Evolutionary conservation across 441 rosid genomes (phyloP), one percentile per base, ranked within the genome.

Genomic region (Daphne laureola): DNA sequence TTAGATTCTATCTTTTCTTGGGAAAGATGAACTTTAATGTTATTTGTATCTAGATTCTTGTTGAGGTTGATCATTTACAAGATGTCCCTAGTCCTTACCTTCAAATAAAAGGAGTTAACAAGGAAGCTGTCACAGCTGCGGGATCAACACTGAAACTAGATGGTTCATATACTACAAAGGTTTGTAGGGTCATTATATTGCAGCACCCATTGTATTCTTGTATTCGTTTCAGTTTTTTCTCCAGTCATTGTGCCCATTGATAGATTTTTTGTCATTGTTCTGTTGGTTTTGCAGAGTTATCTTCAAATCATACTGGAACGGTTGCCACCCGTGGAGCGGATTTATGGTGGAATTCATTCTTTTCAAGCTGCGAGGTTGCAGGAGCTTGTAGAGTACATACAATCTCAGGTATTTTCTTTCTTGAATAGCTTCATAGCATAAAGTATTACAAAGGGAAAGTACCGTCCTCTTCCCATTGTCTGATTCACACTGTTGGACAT

Each of bases 131-230:
- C 54, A 83, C 83, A 11, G 86, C 89, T 57, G 95, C 98, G 66
- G 99, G 99, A 57, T 90, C 98, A 52, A 70, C 74, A 42, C 82
- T 94, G 64, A 81, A 81, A 66, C 67, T 94, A 47, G 96, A 90
- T 72, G 93, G 92, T 49, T 90, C 95, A 63, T 94, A 94, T 68
- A 88, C 98, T 25, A 88, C 99, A 26, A 90, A 94, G 99, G 99
- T 94, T 63, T 58, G 62, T 52, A 41, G 55, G 59, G 47, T 16
- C 50, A 46, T 51, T 60, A 45, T 51, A 38, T 43, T 21, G 25
- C 25, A 21, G 25, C 25, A 21, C 25, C 25, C 3, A 4, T 21
- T 4, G 18, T 17, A 1, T n/a, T 21, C 3, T 21, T 4, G 18
- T 17, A 1, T n/a, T n/a, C 14, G 47, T 44, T 15, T 36, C 18